Conservation (phyloP, 495 filamentous ascomycete species). For the Letharia columbiana region DNA sequence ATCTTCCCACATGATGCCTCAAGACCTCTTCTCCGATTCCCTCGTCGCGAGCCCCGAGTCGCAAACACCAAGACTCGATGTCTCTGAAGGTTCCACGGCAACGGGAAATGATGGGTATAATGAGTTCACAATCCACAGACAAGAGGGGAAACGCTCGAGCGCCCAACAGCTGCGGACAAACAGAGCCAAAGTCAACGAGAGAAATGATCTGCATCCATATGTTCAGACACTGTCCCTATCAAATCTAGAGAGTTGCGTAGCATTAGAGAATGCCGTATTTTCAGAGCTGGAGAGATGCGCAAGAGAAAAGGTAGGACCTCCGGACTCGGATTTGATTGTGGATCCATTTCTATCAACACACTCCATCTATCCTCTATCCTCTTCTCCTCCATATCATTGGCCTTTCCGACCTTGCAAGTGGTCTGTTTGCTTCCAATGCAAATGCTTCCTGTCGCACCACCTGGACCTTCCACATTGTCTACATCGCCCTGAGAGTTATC, state of each 20-base stretch:
- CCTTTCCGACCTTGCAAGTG: neutral
- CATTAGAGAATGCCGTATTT: constrained; percentile 69
- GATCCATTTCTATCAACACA: neutral
- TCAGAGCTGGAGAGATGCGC: constrained; percentile 61
- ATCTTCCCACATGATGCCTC: constrained; percentile 29
- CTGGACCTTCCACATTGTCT: neutral
- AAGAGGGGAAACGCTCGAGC: constrained; percentile 11
- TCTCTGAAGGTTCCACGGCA: constrained; percentile 3
- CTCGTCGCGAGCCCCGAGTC: constrained; percentile 26
- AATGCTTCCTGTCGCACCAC: neutral
- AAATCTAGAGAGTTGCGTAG: constrained; percentile 68
- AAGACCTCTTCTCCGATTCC: constrained; percentile 26
- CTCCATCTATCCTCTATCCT: neutral
- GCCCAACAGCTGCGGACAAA: constrained; percentile 4
- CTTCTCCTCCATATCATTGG: neutral
- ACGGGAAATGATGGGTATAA: constrained; percentile 13
- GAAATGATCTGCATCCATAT: constrained; percentile 53
- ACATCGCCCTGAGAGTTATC: neutral
- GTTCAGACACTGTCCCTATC: constrained; percentile 61
- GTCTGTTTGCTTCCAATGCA: neutral
- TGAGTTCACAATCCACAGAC: constrained; percentile 23
- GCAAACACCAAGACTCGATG: constrained; percentile 18
- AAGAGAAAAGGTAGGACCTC: constrained; percentile 62
- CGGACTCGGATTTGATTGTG: constrained; percentile 14
- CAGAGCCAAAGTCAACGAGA: constrained; percentile 9